Base-by-base conservation (phyloP, 2,329 filamentous ascomycete species). In the Colletotrichum brevisporum region DNA sequence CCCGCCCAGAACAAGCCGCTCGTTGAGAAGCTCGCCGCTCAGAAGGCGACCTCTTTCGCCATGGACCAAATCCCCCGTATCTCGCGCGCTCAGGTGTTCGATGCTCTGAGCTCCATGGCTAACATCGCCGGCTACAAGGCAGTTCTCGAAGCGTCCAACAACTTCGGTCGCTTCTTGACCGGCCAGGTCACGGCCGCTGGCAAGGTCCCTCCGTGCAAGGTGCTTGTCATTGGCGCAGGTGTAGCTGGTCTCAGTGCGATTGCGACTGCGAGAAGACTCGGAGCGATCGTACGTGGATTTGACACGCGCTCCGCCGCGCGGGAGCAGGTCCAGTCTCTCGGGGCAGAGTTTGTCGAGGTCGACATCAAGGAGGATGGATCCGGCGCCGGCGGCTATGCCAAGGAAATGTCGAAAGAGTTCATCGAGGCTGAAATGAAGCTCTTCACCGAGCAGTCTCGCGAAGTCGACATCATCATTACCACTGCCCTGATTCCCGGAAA, bases 111-210 rank as follows among this genome's bases (percentile, higher is more conserved):
- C 78, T 96, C 93, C 10, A 97, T 97, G 94, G 94, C 94, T 69
- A 97, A 97, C 75, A 97, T 97, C 81, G 93, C 94, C 24, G 94
- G 94, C 0, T 97, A 97, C 82, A 97, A 97, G 80, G 94, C 94
- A 48, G 93, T 97, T 1, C 83, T 97, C 51, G 94, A 97, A 79
- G 94, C 94, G 1, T 95, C 93, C 15, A 97, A 97, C 79, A 90
- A 92, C 71, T 97, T 97, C 79, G 94, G 94, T 60, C 90, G 94
- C 53, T 97, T 97, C 76, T 81, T 97, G 73, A 97, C 94, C 13
- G 94, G 94, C 31, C 94, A 97, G 78, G 93, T 95, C 16, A 97
- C 94, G 5, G 94, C 94, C 59, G 94, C 94, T 62, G 94, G 94
- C 54, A 90, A 96, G 85, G 96, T 97, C 41, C 94, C 94, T 0